Conservation (phyloP, 225 moss, liverwort and hornwort species). For the Pseudisothecium myosuroides region DNA sequence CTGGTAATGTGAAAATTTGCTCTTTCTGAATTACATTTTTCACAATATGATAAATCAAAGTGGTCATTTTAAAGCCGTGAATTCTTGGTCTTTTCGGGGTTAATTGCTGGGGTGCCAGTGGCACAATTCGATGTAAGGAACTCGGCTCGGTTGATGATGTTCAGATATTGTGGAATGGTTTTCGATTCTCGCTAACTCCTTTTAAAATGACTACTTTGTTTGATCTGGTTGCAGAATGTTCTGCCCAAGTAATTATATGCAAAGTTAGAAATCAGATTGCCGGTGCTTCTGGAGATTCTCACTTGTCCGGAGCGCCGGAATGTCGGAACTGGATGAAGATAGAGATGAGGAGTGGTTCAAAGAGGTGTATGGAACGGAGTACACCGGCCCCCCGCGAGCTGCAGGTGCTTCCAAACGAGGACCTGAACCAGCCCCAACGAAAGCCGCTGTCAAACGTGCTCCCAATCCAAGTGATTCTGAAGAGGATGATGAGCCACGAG, state of each 20-base stretch:
- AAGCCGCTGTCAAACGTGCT: constrained; percentile 23
- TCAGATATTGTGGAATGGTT: not conserved
- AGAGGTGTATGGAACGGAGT: constrained; percentile 98
- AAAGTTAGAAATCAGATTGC: not conserved
- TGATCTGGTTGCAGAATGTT: constrained; percentile 1
- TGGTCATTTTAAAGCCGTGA: not conserved
- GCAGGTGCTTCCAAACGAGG: constrained; percentile 49
- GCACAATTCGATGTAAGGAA: not conserved
- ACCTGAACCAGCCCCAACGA: constrained; percentile 27
- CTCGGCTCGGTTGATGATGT: not conserved
- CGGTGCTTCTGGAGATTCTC: not conserved
- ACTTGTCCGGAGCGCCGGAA: not conserved
- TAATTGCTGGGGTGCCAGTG: not conserved
- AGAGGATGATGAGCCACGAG: constrained; percentile 90
- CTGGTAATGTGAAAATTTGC: not conserved
- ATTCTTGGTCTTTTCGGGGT: not conserved
- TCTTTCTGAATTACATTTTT: not conserved
- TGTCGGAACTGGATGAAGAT: constrained; percentile 98
- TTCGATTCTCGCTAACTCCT: not conserved
- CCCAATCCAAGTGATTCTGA: constrained; percentile 77
- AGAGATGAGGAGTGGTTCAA: constrained; percentile 99
- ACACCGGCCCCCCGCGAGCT: constrained; percentile 75
- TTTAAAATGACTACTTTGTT: not conserved
- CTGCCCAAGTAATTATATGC: not conserved
- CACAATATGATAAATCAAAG: not conserved